These are phyloP conservation scores for Borealophlyctis nickersoniae DNA, from an alignment of 192 early-diverging fungal genomes.

Conservation along the genomic window DNA sequence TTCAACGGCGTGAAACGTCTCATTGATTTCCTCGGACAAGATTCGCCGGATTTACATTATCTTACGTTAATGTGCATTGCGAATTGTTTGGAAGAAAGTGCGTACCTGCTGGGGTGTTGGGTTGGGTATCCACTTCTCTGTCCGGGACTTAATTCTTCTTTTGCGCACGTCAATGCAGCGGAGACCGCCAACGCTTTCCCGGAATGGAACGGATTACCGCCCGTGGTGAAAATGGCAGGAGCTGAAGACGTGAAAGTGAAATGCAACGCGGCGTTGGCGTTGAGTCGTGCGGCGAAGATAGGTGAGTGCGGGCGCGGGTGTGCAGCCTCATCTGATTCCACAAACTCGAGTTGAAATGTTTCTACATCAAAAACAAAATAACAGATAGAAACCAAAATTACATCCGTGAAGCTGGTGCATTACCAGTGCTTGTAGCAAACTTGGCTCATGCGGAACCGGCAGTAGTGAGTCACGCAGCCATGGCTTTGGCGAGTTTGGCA, in stretches of 20 bases:
- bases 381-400: conserved; percentile 40
- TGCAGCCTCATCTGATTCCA: background rate
- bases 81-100: conserved; percentile 52
- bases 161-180: too few relatives aligned
- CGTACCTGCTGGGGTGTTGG: background rate
- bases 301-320: conserved; percentile 18
- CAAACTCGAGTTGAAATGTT: background rate
- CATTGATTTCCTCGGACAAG: conserved; percentile 43
- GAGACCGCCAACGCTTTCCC: conserved; percentile 39
- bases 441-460: conserved; percentile 32
- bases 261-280: conserved; percentile 30
- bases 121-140: background rate
- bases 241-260: conserved; percentile 41
- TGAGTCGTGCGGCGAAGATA: conserved; percentile 31
- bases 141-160: too few relatives aligned
- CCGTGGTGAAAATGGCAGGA: conserved; percentile 33
- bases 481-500: conserved; percentile 38
- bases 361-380: too few relatives aligned
- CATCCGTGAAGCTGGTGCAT: conserved; percentile 40
- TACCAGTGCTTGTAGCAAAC: conserved; percentile 28
- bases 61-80: conserved; percentile 41
- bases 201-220: conserved; percentile 36
- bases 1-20: conserved; percentile 41
- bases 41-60: conserved; percentile 39
- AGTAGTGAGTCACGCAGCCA: conserved; percentile 37